Evolutionary conservation across 2,329 filamentous ascomycete genomes (phyloP).

Genomic region (Pseudogymnoascus sp.): DNA sequence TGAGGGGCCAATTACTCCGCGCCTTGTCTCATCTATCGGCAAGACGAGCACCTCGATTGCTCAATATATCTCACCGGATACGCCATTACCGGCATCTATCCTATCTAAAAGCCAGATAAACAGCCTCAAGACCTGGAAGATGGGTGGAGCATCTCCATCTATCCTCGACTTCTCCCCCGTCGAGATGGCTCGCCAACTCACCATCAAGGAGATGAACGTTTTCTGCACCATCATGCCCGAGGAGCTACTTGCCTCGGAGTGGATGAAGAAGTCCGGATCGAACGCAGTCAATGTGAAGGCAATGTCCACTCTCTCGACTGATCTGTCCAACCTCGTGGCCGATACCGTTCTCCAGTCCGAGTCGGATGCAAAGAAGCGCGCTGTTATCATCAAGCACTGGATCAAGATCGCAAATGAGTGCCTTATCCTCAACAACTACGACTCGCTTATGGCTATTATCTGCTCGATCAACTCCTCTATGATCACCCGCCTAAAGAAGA

Average conservation of each 20-base stretch:
- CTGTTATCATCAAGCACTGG: conserved; percentile 91
- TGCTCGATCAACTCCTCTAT: conserved; percentile 89
- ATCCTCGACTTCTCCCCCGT: conserved; percentile 87
- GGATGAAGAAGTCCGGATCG: conserved; percentile 79
- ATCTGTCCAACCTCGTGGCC: conserved; percentile 83
- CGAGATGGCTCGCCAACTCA: conserved; percentile 86
- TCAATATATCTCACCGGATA: conserved; percentile 61
- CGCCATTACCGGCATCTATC: conserved; percentile 58
- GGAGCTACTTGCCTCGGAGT: conserved; percentile 83
- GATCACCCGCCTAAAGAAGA: conserved; percentile 77
- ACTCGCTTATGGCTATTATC: conserved; percentile 93
- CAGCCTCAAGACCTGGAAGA: conserved; percentile 64
- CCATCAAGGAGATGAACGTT: conserved; percentile 80
- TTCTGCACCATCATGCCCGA: conserved; percentile 90
- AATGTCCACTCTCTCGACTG: conserved; percentile 87
- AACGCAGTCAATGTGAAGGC: conserved; percentile 84
- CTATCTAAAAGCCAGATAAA: conserved; percentile 70
- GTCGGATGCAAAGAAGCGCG: conserved; percentile 81
- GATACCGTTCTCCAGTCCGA: conserved; percentile 82
- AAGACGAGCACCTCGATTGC: conserved; percentile 73
- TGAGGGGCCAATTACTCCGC: conserved; percentile 69
- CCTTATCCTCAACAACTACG: conserved; percentile 87
- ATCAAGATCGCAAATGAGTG: conserved; percentile 87
- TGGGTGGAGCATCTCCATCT: conserved; percentile 57
- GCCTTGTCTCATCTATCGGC: conserved; percentile 75